phyloP scores from a whole-genome alignment of 228 moss, liverwort and hornwort genomes.

The Sphagnum fallax region DNA sequence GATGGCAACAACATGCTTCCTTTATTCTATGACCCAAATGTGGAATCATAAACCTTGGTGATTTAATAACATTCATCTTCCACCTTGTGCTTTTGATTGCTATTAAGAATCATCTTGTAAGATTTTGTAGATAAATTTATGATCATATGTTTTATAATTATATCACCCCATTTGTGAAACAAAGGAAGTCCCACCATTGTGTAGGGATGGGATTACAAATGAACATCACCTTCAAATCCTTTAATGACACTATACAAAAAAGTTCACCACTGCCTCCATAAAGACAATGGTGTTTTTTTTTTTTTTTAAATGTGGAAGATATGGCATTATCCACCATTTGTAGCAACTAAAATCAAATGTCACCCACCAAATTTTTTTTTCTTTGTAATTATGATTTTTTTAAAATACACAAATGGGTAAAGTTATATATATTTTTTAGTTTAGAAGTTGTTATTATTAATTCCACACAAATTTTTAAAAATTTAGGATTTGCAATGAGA shows the following conservation, averaged over 20 bases:
- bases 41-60: constrained; percentile 33
- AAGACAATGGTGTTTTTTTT: constrained; percentile 8
- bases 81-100: constrained; percentile 31
- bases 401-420: constrained; percentile 22
- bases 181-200: constrained; percentile 9
- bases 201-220: constrained; percentile 38
- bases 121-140: constrained; percentile 17
- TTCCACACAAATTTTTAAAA: constrained; percentile 13
- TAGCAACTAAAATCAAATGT: constrained; percentile 12
- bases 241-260: constrained; percentile 28
- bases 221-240: constrained; percentile 18
- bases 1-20: constrained; percentile 26
- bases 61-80: constrained; percentile 23
- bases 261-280: constrained; percentile 28
- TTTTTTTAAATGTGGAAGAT: neutral
- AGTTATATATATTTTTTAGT: neutral
- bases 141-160: constrained; percentile 32
- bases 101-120: constrained; percentile 31
- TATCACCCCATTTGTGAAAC: constrained; percentile 25
- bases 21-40: constrained; percentile 11
- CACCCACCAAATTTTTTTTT: constrained; percentile 21
- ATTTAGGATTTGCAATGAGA: constrained; percentile 13
- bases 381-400: constrained; percentile 14
- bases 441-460: constrained; percentile 4
- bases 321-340: constrained; percentile 38